These are phyloP conservation scores for Mycena vulgaris DNA, from an alignment of 768 basidiomycete genomes.

Conservation along the genomic window DNA sequence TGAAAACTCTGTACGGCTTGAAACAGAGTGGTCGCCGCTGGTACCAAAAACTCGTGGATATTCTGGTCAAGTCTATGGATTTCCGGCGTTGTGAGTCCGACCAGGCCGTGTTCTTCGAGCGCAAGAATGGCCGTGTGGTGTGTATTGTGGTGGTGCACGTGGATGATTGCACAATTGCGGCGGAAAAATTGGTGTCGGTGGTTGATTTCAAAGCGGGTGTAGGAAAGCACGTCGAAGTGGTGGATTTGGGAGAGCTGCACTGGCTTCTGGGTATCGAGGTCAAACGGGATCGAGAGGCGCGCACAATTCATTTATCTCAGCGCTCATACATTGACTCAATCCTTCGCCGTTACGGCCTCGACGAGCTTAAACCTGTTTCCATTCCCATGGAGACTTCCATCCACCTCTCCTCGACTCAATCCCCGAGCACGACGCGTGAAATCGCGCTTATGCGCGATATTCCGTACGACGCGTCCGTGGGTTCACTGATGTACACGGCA, in stretches of 20 bases:
- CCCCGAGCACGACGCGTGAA: neutral
- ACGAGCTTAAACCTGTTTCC: neutral
- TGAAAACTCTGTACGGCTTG: slow-evolving; percentile 10
- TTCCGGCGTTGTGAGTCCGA: neutral
- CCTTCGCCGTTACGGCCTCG: neutral
- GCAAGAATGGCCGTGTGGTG: too few relatives aligned
- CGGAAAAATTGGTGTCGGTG: neutral
- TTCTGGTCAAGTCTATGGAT: neutral
- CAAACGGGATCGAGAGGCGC: neutral
- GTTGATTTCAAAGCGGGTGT: neutral
- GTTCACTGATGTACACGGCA: neutral
- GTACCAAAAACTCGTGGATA: neutral
- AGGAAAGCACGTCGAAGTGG: neutral
- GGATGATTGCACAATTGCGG: neutral
- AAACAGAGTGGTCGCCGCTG: slow-evolving; percentile 5
- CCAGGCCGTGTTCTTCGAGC: neutral
- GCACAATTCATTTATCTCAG: slow-evolving; percentile 4
- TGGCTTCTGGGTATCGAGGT: slow-evolving; percentile 11
- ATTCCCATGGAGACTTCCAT: neutral
- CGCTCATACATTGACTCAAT: neutral
- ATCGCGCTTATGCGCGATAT: neutral
- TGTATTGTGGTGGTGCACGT: neutral
- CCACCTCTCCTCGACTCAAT: neutral
- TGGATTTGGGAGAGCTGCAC: slow-evolving; percentile 5
- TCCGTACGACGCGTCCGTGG: neutral